Percentiles rank a stretch among this genome's conserved stretches.
These are phyloP conservation scores for Ascochyta lentis DNA, from an alignment of 2,329 filamentous ascomycete genomes.

Conservation along the genomic window DNA sequence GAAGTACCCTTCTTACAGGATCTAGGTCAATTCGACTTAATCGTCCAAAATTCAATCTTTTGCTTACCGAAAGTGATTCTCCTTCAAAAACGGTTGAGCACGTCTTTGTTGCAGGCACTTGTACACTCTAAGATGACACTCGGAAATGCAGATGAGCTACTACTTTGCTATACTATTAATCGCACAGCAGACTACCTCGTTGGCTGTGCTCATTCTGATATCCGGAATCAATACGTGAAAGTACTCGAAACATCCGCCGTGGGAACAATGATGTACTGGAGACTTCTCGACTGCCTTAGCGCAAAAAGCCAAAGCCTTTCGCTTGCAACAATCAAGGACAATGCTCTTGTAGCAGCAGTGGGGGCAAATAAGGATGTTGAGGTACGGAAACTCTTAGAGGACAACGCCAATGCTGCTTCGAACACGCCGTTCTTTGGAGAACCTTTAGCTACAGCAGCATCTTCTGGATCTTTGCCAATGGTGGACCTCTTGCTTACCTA, in stretches of 20 bases:
- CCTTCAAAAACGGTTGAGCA: neutral
- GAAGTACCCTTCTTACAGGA: neutral
- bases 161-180: neutral
- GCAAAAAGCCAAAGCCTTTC: neutral
- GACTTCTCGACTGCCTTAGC: neutral
- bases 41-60: neutral
- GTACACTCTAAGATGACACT: neutral
- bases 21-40: neutral
- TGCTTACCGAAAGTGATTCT: neutral
- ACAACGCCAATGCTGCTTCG: neutral
- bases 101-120: neutral
- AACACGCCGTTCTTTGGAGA: slow-evolving; percentile 1
- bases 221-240: neutral
- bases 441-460: neutral
- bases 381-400: neutral
- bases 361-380: neutral
- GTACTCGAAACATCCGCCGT: neutral
- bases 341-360: neutral
- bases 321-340: neutral
- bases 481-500: neutral
- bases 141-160: neutral
- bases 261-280: neutral
- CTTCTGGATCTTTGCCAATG: neutral
- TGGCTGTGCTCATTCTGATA: neutral
- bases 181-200: neutral